Conservation (phyloP, 2,329 filamentous ascomycete species). For the Periglandula ipomoeae region DNA sequence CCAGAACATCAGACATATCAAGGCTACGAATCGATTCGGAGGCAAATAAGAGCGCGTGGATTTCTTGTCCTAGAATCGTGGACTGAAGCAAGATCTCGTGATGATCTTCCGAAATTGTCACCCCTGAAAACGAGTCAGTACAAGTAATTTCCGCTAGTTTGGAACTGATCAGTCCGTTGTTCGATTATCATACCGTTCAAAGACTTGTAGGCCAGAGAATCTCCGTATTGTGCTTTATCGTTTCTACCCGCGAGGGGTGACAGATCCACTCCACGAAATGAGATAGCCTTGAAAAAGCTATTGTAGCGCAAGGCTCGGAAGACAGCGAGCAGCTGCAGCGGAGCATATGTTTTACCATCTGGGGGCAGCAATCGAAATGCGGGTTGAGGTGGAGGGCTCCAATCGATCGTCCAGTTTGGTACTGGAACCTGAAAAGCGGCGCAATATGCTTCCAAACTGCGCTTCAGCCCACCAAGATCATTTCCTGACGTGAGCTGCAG, state of each 20-base stretch:
- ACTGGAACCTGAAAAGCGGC: slow-evolving; percentile 40
- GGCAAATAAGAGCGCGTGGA: slow-evolving; percentile 46
- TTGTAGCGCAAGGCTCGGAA: slow-evolving; percentile 49
- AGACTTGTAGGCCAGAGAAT: slow-evolving; percentile 41
- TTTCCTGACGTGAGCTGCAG: slow-evolving; percentile 46
- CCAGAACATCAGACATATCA: slow-evolving; percentile 37
- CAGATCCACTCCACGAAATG: slow-evolving; percentile 43
- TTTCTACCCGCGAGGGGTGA: slow-evolving; percentile 27
- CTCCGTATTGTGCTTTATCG: slow-evolving; percentile 35
- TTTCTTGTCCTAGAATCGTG: slow-evolving; percentile 44
- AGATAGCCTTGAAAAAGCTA: slow-evolving; percentile 50
- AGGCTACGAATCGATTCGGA: slow-evolving; percentile 47
- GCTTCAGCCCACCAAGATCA: slow-evolving; percentile 44
- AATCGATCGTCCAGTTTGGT: slow-evolving; percentile 43
- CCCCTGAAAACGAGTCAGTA: slow-evolving; percentile 20
- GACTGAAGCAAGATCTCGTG: slow-evolving; percentile 38
- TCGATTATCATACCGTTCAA: slow-evolving; percentile 43
- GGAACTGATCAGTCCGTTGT: too few relatives aligned
- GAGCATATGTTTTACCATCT: slow-evolving; percentile 31
- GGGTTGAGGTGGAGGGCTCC: slow-evolving; percentile 33
- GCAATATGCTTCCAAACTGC: slow-evolving; percentile 46
- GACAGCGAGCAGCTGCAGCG: slow-evolving; percentile 45
- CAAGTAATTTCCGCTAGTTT: background rate
- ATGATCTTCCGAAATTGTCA: slow-evolving; percentile 39
- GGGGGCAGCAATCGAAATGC: slow-evolving; percentile 44